Conservation (phyloP, 371 early-diverging fungal genomes). For the Parasitella parasitica region DNA sequence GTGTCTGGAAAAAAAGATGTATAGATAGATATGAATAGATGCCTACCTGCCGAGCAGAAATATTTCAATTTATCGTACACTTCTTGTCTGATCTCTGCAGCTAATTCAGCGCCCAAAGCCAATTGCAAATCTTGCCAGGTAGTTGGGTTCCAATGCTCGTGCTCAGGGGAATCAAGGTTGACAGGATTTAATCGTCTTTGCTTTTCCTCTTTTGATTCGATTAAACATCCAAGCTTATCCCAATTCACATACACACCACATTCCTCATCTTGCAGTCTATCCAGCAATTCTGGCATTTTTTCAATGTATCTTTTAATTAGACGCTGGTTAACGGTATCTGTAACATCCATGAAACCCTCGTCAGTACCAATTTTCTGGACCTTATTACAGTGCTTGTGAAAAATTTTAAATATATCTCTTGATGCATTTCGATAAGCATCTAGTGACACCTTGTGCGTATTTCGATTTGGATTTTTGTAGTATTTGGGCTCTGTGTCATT, state of each 20-base stretch:
- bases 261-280: slow-evolving; percentile 23
- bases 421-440: slow-evolving; percentile 80
- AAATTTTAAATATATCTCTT: slow-evolving; percentile 68
- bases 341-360: slow-evolving; percentile 88
- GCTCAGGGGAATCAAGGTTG: neutral
- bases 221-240: slow-evolving; percentile 28
- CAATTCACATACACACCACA: slow-evolving; percentile 33
- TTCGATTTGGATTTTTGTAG: slow-evolving; percentile 62
- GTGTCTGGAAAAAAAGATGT: too few species aligned
- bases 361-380: slow-evolving; percentile 77
- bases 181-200: neutral
- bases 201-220: slow-evolving; percentile 29
- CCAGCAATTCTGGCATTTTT: slow-evolving; percentile 32
- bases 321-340: slow-evolving; percentile 62
- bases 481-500: slow-evolving; percentile 69
- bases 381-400: slow-evolving; percentile 50
- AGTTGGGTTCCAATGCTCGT: slow-evolving; percentile 3
- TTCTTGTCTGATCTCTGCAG: slow-evolving; percentile 63
- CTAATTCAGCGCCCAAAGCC: slow-evolving; percentile 69
- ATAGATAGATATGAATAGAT: too few species aligned
- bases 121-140: slow-evolving; percentile 74
- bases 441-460: slow-evolving; percentile 88
- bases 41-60: slow-evolving; percentile 78
- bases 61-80: slow-evolving; percentile 74
- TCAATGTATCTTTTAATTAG: slow-evolving; percentile 48